Conservation (phyloP, 2,329 filamentous ascomycete species). For the Sporothrix mexicana region DNA sequence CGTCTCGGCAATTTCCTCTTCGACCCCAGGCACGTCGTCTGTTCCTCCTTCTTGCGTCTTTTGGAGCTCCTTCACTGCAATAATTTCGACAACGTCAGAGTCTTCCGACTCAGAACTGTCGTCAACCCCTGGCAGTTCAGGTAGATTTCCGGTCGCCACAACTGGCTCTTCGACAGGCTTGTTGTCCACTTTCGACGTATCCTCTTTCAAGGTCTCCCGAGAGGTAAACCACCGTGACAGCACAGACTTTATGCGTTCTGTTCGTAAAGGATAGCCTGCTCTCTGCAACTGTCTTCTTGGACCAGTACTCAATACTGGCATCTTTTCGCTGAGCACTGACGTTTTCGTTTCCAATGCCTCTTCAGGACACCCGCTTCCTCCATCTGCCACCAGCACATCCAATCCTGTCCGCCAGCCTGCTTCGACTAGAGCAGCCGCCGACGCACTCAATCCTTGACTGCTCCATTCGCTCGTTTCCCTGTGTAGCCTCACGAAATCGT, state of each 20-base stretch:
- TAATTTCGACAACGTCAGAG: slow-evolving; percentile 42
- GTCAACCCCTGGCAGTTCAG: background rate
- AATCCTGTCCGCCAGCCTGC: slow-evolving; percentile 56
- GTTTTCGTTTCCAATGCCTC: slow-evolving; percentile 50
- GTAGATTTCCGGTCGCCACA: background rate
- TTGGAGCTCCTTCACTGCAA: slow-evolving; percentile 42
- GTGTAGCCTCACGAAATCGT: slow-evolving; percentile 70
- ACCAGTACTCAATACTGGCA: slow-evolving; percentile 53
- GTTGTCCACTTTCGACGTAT: background rate
- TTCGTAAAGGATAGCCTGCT: slow-evolving; percentile 34
- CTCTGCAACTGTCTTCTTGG: slow-evolving; percentile 35
- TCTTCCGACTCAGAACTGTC: background rate
- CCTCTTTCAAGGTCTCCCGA: background rate
- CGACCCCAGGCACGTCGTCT: background rate
- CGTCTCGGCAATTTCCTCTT: no score
- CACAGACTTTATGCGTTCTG: slow-evolving; percentile 55
- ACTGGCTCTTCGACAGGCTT: background rate
- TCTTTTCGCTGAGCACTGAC: slow-evolving; percentile 46
- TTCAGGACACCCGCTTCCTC: slow-evolving; percentile 37
- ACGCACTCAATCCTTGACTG: slow-evolving; percentile 71
- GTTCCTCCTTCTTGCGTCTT: background rate
- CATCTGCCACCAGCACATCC: slow-evolving; percentile 56
- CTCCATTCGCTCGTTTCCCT: slow-evolving; percentile 74
- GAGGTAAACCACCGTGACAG: slow-evolving; percentile 71
- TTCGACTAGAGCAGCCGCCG: slow-evolving; percentile 68